Evolutionary conservation across 2,329 filamentous ascomycete species (phyloP), one percentile per base, ranked within the genome.

Genomic region (Elsinoe arachidis): DNA sequence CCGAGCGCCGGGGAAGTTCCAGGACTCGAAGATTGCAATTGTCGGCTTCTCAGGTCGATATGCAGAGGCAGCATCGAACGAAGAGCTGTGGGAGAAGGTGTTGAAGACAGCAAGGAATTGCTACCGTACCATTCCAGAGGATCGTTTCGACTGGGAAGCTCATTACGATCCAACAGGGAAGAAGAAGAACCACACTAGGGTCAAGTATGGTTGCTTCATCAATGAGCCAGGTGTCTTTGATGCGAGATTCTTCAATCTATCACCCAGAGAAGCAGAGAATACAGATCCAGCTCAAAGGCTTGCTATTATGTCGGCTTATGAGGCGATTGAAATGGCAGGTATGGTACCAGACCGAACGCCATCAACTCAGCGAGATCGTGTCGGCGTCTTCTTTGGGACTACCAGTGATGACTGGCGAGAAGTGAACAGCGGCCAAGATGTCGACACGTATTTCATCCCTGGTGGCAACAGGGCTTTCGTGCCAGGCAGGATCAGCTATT

Each of bases 191-290:
- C 66, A 64, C 54, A 35, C 21, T 34, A 53, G 47, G 26, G 26
- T 30, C 26, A 30, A 30, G 5, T 72, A 68, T 49, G 72, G 73
- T 1, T 71, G 67, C 52, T 74, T 69, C 30, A 64, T 75, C n/a
- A 64, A 72, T 12, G 49, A 68, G 3, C 69, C 73, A 0, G 72
- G 67, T 0, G 30, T 66, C 1, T 75, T 76, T 55, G 73, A 76
- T 60, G 60, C 68, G 2, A 61, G 61, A 0, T 73, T 75, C 58
- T 76, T 76, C 64, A 68, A 72, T 44, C 73, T 75, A 63, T 66
- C 63, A 10, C 68, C 66, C 12, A 52, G 63, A 19, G 66, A 69
- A 55, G 64, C 65, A 33, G 55, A 60, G 15, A 57, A 61, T 33
- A 56, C 61, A 5, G 65, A 66, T 57, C 65, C 65, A 6, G 53